A percentile compares a stretch with the other conserved stretches of the same genome.
phyloP scores from a whole-genome alignment of 2,329 filamentous ascomycete genomes.

The Colletotrichum limetticola region DNA sequence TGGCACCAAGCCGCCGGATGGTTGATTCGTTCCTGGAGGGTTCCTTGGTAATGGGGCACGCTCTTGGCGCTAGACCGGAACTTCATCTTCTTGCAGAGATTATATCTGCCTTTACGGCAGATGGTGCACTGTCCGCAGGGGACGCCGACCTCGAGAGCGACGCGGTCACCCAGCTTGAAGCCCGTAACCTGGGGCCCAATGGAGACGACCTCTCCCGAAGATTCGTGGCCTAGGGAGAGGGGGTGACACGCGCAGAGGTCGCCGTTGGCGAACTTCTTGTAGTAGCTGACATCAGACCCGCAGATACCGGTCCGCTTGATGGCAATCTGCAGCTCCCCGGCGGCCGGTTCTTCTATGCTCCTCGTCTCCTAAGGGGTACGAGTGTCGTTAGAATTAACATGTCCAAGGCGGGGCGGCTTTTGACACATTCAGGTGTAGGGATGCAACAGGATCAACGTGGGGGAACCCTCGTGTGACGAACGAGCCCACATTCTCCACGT shows the following conservation, averaged over 20 bases:
- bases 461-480: slow-evolving; percentile 45
- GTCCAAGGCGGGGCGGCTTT: slow-evolving; percentile 12
- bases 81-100: slow-evolving; percentile 70
- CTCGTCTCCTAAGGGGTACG: slow-evolving; percentile 56
- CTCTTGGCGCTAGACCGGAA: slow-evolving; percentile 72
- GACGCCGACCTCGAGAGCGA: slow-evolving; percentile 68
- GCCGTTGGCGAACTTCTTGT: slow-evolving; percentile 78
- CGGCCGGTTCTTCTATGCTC: slow-evolving; percentile 56
- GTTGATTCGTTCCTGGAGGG: slow-evolving; percentile 71
- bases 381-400: slow-evolving; percentile 35
- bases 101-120: slow-evolving; percentile 67
- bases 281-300: slow-evolving; percentile 77
- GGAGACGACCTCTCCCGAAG: slow-evolving; percentile 66
- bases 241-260: slow-evolving; percentile 74
- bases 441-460: slow-evolving; percentile 28
- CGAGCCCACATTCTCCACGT: slow-evolving; percentile 21
- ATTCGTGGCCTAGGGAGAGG: slow-evolving; percentile 73
- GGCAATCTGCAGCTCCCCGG: slow-evolving; percentile 71
- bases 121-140: slow-evolving; percentile 63
- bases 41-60: slow-evolving; percentile 72
- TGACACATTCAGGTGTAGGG: slow-evolving; percentile 6
- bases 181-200: slow-evolving; percentile 63
- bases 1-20: slow-evolving; percentile 72
- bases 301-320: slow-evolving; percentile 76
- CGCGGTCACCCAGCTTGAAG: slow-evolving; percentile 66